Percentiles rank a stretch among this genome's conserved stretches.
These are phyloP conservation scores for Corrigiola litoralis DNA, from an alignment of 179 eudicot genomes.

Conservation along the genomic window DNA sequence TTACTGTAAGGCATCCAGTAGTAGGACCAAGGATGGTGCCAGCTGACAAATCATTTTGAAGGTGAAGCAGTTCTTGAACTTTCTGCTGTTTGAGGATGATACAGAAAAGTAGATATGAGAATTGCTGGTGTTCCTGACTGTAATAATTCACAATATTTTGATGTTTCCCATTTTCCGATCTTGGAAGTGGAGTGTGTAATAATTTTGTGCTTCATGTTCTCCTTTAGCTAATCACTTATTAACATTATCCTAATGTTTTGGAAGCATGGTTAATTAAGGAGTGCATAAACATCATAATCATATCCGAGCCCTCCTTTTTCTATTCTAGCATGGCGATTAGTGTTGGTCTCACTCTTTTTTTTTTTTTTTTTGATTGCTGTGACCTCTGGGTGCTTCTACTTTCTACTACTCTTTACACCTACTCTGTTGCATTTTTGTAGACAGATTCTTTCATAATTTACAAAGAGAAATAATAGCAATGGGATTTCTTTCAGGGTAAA, in stretches of 20 bases:
- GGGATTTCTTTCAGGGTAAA: no score
- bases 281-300: conserved; percentile 33
- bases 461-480: no score
- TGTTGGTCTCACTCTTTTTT: not conserved
- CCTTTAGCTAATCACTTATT: conserved; percentile 27
- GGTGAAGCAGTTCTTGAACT: not conserved
- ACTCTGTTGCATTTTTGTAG: not conserved
- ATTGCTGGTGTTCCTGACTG: conserved; percentile 13
- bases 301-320: conserved; percentile 7
- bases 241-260: conserved; percentile 11
- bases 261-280: conserved; percentile 28
- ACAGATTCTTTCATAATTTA: no score
- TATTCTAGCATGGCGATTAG: conserved; percentile 14
- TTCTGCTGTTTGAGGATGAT: conserved; percentile 1
- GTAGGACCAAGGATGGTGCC: not conserved
- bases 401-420: not conserved
- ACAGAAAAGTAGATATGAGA: not conserved
- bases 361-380: not conserved
- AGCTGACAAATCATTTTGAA: not conserved
- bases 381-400: not conserved
- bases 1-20: no score
- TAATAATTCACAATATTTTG: conserved; percentile 19
- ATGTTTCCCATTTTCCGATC: conserved; percentile 24
- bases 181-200: conserved; percentile 18
- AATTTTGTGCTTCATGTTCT: conserved; percentile 19